Evolutionary conservation across 352 stramenopile species (phyloP), one percentile per base, ranked within the genome.

Genomic region (Phytophthora sp.): DNA sequence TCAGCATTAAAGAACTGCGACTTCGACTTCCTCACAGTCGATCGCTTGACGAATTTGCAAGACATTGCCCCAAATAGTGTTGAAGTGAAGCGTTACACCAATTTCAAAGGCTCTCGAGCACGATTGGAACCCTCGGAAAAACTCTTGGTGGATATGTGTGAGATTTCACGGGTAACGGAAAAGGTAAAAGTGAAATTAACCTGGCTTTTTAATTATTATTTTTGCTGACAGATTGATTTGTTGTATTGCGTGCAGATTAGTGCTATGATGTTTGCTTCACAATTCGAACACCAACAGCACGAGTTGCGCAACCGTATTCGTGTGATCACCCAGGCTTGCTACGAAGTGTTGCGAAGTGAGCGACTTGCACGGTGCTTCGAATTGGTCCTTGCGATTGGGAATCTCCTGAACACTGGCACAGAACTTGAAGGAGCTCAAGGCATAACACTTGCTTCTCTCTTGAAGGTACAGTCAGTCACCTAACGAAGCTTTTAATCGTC

Each of bases 321-420:
- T 13, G 50, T 70, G 9, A 88, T 93, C 21, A 83, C 83, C 1
- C 53, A 85, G 24, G 83, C 81, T 4, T 93, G 83, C 29, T 79
- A 80, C 45, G 73, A 95, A 45, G 63, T 95, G 24, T 47, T 91
- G 9, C 74, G 77, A 24, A 91, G 86, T 47, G 85, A 93, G 35
- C 78, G 85, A 1, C 76, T 95, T 26, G 80, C 86, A 0, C 69
- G 85, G 18, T 93, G 76, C 52, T 93, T 93, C 51, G 84, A 95
- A 61, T 70, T 93, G 8, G 74, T 95, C 4, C 36, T 95, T 1
- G 70, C 81, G 15, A 89, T 93, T 47, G 86, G 86, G 3, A 95
- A 95, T 41, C 49, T 90, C 9, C 39, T 95, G 18, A 95, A 95
- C 49, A 65, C 79, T 15, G 86, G 86, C 21, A 90, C 81, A 0